These are phyloP conservation scores for Paxillus rubicundulus DNA, from an alignment of 768 basidiomycete genomes.

Conservation along the genomic window DNA sequence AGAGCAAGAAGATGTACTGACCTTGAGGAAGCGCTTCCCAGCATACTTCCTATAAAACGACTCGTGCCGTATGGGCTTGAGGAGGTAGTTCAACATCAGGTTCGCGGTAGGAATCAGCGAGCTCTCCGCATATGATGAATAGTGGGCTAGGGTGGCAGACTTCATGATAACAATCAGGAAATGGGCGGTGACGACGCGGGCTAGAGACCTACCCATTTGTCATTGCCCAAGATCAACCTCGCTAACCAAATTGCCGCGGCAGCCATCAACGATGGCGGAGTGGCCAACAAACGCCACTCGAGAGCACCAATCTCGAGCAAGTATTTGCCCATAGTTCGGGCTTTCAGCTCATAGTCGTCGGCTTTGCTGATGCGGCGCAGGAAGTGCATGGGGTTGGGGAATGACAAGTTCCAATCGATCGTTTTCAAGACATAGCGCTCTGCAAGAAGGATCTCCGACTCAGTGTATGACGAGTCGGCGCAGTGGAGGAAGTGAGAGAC, in stretches of 20 bases:
- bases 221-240: constrained; percentile 70
- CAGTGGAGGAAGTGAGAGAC: constrained; percentile 77
- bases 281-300: constrained; percentile 73
- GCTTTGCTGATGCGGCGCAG: constrained; percentile 89
- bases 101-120: constrained; percentile 79
- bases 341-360: constrained; percentile 84
- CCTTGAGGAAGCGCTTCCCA: constrained; percentile 80
- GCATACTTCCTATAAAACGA: constrained; percentile 89
- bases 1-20: constrained; percentile 30
- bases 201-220: constrained; percentile 75
- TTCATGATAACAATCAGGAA: constrained; percentile 32
- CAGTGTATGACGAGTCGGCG: constrained; percentile 72
- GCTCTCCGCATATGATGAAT: constrained; percentile 79
- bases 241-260: constrained; percentile 88
- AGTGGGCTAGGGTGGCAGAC: constrained; percentile 85
- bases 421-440: constrained; percentile 87
- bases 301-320: constrained; percentile 82
- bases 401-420: constrained; percentile 81
- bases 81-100: constrained; percentile 84
- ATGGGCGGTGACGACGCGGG: not conserved
- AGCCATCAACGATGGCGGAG: constrained; percentile 75
- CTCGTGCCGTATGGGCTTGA: constrained; percentile 69
- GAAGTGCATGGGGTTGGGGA: constrained; percentile 88
- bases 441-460: constrained; percentile 82
- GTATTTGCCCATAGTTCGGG: constrained; percentile 87